phyloP scores from a whole-genome alignment of 2,329 filamentous ascomycete genomes.

The Diaporthe sp. region DNA sequence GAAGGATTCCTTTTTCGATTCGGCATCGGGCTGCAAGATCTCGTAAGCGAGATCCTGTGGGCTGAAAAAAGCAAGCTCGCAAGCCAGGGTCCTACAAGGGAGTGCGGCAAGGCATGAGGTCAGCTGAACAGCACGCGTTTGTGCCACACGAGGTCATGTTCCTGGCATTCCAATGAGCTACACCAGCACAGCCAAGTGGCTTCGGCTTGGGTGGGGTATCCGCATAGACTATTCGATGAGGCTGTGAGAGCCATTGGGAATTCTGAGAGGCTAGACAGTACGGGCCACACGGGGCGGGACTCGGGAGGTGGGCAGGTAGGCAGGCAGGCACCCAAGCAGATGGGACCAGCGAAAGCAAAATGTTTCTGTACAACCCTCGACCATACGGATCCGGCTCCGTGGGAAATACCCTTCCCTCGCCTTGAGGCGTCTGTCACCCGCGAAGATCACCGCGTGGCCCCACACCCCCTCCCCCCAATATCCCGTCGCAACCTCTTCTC shows the following conservation, averaged over 20 bases:
- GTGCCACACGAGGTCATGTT: conserved; percentile 28
- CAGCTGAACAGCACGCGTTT: conserved; percentile 37
- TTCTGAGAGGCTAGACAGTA: conserved; percentile 26
- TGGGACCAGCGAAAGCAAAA: conserved; percentile 17
- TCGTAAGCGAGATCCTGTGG: conserved; percentile 24
- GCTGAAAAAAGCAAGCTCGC: conserved; percentile 35
- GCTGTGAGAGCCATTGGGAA: conserved; percentile 34
- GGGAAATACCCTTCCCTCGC: conserved; percentile 15
- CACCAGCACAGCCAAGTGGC: conserved; percentile 34
- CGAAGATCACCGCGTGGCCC: conserved; percentile 36
- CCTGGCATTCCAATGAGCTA: conserved; percentile 31
- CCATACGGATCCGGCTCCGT: conserved; percentile 31
- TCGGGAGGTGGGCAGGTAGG: neutral
- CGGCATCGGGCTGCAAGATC: conserved; percentile 27
- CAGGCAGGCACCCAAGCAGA: neutral
- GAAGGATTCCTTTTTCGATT: conserved; percentile 21
- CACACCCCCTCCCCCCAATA: conserved; percentile 18
- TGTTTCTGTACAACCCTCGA: conserved; percentile 33
- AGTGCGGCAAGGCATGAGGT: conserved; percentile 21
- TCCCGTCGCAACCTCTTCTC: conserved; percentile 29
- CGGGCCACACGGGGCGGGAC: conserved; percentile 7
- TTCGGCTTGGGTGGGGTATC: conserved; percentile 33
- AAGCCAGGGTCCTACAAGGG: conserved; percentile 24
- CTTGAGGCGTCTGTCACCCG: conserved; percentile 39
- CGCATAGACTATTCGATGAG: conserved; percentile 38